These are phyloP conservation scores for Tricholomella constricta DNA, from an alignment of 768 basidiomycete species.

Conservation along the genomic window DNA sequence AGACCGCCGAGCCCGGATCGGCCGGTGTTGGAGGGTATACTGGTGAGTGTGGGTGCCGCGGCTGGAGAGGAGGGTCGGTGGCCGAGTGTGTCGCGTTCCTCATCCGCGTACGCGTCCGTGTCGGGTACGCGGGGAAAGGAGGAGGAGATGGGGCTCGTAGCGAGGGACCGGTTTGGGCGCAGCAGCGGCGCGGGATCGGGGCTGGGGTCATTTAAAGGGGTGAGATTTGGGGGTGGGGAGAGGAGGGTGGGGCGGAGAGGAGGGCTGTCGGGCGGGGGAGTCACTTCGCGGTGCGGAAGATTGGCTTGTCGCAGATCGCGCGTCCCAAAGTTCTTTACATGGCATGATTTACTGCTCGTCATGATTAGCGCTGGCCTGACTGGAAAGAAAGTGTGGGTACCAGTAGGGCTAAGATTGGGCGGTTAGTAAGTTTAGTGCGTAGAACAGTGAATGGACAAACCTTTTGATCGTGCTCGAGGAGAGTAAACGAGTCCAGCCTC, in stretches of 20 bases:
- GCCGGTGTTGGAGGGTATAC: slow-evolving; percentile 44
- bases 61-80: not conserved
- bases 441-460: slow-evolving; percentile 40
- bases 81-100: slow-evolving; percentile 21
- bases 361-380: not conserved
- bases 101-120: slow-evolving; percentile 19
- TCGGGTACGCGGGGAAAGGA: slow-evolving; percentile 21
- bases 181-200: slow-evolving; percentile 9
- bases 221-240: slow-evolving; percentile 28
- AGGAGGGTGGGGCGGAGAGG: slow-evolving; percentile 21
- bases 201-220: slow-evolving; percentile 22
- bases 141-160: slow-evolving; percentile 36
- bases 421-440: not conserved
- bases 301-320: slow-evolving; percentile 72
- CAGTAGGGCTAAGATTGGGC: slow-evolving; percentile 48
- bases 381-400: slow-evolving; percentile 27
- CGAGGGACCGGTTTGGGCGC: slow-evolving; percentile 26
- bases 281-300: slow-evolving; percentile 51
- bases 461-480: slow-evolving; percentile 84
- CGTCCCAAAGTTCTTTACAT: slow-evolving; percentile 78
- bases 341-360: slow-evolving; percentile 72
- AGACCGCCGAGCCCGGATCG: slow-evolving; percentile 47
- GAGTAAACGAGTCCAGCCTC: slow-evolving; percentile 71
- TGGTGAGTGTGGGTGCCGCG: not conserved
- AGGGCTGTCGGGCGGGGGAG: slow-evolving; percentile 23